Evolutionary conservation across 148 eudicot species (phyloP).

Genomic region (Polygonum maritimum): DNA sequence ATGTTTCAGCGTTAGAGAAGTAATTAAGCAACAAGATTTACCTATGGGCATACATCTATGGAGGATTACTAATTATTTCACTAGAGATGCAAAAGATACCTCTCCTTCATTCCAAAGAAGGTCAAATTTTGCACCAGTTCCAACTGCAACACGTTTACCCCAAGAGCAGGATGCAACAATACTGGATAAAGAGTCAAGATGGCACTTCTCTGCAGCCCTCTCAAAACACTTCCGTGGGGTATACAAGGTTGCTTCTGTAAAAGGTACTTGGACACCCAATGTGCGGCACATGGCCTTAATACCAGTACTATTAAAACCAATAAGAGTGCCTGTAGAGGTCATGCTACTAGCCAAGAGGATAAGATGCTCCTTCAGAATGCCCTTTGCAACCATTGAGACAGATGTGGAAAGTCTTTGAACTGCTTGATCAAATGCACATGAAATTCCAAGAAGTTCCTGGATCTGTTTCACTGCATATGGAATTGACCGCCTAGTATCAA

Average conservation of each 20-base stretch:
- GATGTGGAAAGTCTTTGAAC: constrained; percentile 94
- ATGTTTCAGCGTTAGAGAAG: background rate
- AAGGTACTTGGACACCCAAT: constrained; percentile 71
- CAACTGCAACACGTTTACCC: constrained; percentile 96
- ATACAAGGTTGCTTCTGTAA: constrained; percentile 90
- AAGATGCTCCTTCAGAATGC: constrained; percentile 90
- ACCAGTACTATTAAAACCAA: constrained; percentile 81
- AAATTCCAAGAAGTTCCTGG: constrained; percentile 80
- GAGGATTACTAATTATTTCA: background rate
- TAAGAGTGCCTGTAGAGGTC: constrained; percentile 77
- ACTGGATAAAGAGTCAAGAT: constrained; percentile 69
- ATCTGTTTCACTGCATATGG: constrained; percentile 92
- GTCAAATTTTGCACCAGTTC: constrained; percentile 86
- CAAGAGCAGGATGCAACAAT: constrained; percentile 94
- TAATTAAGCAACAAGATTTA: background rate
- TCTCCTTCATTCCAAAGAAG: constrained; percentile 70
- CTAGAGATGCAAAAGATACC: constrained; percentile 23
- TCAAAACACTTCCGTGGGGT: constrained; percentile 91
- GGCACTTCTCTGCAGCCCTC: constrained; percentile 91
- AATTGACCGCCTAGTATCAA: constrained; percentile 67
- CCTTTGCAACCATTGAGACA: constrained; percentile 84
- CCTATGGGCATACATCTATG: background rate
- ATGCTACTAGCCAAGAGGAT: constrained; percentile 84
- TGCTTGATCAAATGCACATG: constrained; percentile 90
- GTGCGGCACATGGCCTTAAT: constrained; percentile 71